Evolutionary conservation across 2,329 filamentous ascomycete genomes (phyloP), one percentile per base, ranked within the genome.

Genomic region (Epicoccum sorghinum): DNA sequence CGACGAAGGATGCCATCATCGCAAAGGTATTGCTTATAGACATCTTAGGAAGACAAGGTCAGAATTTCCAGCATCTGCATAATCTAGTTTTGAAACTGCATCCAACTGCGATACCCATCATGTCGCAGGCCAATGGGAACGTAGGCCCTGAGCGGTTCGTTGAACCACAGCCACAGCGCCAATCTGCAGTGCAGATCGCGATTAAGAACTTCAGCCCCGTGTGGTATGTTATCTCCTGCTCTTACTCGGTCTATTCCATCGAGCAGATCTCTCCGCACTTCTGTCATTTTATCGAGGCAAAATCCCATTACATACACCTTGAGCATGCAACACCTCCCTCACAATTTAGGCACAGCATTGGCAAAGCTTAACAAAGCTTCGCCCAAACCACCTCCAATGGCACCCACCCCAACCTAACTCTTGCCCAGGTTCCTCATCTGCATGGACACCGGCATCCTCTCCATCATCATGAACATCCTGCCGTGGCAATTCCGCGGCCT

Each of bases 401-500:
- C 18, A 18, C 3, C 18, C 18, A 18, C 18, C 18, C 18, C 18
- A 18, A 18, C 18, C 18, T 18, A 18, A 18, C 18, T 18, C 18
- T 18, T 18, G 18, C 18, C 13, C 61, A 58, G 37, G 58, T 60
- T 57, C 32, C 52, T 58, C 7, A 59, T 63, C 30, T 58, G 89
- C 1, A 78, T 90, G 24, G 77, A 81, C n/a, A 76, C 79, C 4
- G 73, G 92, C 39, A 81, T 90, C 37, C 78, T 77, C 10, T 59
- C 81, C 37, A 90, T 91, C 67, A 59, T 82, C 3, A 64, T 80
- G 33, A 77, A 86, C 6, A 86, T 81, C 60, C 57, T 79, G n/a
- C 75, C 80, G 12, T 90, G 87, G 85, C 81, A 80, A 59, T 64
- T 86, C 8, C 87, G 88, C 37, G 83, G 54, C 9, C 54, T 57